Percentiles rank a stretch among this genome's conserved stretches.
These are phyloP conservation scores for Paramecium primaurelia DNA, from an alignment of 73 alveolate genomes.

Conservation along the genomic window DNA sequence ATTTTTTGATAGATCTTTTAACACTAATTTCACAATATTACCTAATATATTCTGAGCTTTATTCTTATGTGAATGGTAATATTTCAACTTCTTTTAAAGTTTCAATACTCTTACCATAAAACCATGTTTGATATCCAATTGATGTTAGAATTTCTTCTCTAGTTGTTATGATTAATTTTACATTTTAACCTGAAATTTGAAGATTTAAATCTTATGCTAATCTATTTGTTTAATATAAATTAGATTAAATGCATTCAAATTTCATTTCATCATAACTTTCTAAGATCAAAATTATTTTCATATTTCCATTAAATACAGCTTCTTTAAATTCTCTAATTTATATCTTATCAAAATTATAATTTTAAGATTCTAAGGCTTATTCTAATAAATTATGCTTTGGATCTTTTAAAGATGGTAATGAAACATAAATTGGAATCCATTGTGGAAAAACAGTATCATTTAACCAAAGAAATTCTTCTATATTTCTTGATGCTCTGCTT, in stretches of 20 bases:
- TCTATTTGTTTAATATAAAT: not conserved
- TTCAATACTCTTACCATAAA: not conserved
- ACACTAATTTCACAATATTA: not conserved
- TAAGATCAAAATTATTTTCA: not conserved
- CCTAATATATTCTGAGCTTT: not conserved
- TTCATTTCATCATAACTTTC: not conserved
- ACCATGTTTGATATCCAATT: not conserved
- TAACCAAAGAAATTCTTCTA: not conserved
- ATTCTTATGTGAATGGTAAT: not conserved
- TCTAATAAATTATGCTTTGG: not conserved
- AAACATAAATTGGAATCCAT: not conserved
- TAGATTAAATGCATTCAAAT: not conserved
- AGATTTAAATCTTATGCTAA: not conserved
- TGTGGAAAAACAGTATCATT: not conserved
- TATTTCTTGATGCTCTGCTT: not conserved
- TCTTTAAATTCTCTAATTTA: not conserved
- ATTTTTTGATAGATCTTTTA: not conserved
- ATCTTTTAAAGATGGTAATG: not conserved
- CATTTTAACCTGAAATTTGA: not conserved
- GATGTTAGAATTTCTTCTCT: not conserved
- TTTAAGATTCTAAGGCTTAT: not conserved
- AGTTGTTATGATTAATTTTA: not conserved
- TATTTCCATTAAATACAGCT: not conserved
- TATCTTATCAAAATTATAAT: not conserved
- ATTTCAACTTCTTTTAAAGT: not conserved